Evolutionary conservation across 331 rosid species (phyloP).

Genomic region (Malus hybrid): DNA sequence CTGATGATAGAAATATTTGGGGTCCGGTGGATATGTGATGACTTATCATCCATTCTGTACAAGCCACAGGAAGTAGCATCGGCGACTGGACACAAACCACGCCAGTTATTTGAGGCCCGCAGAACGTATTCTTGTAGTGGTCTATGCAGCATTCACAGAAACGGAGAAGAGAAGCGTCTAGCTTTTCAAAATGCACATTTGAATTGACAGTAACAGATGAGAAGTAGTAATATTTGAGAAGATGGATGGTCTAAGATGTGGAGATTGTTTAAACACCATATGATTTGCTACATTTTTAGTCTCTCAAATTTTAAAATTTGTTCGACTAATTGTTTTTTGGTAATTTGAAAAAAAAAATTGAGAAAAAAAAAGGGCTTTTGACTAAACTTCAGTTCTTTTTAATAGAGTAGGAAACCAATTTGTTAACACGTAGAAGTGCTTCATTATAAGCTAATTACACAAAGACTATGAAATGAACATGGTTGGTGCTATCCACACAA

Average conservation of each 20-base stretch:
- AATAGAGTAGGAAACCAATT: no score
- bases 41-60: neutral
- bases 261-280: neutral
- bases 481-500: no score
- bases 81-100: neutral
- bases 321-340: no score
- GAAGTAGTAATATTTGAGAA: neutral
- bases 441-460: no score
- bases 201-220: no score
- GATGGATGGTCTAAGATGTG: neutral
- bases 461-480: no score
- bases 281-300: no score
- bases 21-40: conserved; percentile 71
- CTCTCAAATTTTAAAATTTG: no score
- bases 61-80: neutral
- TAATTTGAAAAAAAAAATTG: no score
- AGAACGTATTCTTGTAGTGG: neutral
- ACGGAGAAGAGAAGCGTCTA: neutral
- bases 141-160: neutral
- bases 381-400: no score
- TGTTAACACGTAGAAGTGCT: no score
- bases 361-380: no score
- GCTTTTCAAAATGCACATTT: neutral
- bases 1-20: conserved; percentile 53
- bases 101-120: neutral